A percentile compares a stretch with the other conserved stretches of the same genome.
Conservation (phyloP, 495 filamentous ascomycete species). For the Haplographium delicatum region DNA sequence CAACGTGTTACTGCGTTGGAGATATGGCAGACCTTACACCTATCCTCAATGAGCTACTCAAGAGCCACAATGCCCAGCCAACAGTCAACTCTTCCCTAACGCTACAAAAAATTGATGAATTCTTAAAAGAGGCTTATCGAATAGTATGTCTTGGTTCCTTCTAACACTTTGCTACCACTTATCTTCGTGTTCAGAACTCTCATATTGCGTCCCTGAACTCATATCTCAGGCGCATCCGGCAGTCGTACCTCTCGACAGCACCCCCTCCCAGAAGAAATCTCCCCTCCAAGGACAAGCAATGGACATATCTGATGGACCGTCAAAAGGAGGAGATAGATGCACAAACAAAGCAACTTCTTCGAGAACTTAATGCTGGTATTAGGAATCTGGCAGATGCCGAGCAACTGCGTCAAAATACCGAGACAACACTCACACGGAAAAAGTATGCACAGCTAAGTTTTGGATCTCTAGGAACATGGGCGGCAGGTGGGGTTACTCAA, state of each 20-base stretch:
- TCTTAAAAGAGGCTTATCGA: conserved; percentile 90
- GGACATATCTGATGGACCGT: conserved; percentile 53
- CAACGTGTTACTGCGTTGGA: too few relatives aligned
- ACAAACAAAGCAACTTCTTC: conserved; percentile 73
- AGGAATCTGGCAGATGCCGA: conserved; percentile 74
- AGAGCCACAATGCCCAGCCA: conserved; percentile 45
- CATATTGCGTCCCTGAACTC: conserved; percentile 71
- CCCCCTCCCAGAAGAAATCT: conserved; percentile 40
- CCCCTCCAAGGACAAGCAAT: conserved; percentile 37
- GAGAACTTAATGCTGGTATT: conserved; percentile 74
- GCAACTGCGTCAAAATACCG: conserved; percentile 69
- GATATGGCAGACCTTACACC: conserved; percentile 68
- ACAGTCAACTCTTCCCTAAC: conserved; percentile 41
- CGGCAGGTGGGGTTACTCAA: conserved; percentile 45
- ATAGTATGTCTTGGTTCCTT: conserved; percentile 57
- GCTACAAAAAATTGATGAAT: conserved; percentile 63
- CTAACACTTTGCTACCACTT: not conserved
- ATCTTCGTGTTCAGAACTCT: conserved; percentile 55
- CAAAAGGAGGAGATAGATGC: conserved; percentile 80
- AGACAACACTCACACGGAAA: conserved; percentile 57
- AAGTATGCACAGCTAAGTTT: conserved; percentile 55
- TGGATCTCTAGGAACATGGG: conserved; percentile 66
- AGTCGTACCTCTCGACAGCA: conserved; percentile 82
- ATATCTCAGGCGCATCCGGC: conserved; percentile 78
- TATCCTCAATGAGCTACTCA: conserved; percentile 62